Conservation (phyloP, 2,329 filamentous ascomycete genomes). For the Diplodia seriata region DNA sequence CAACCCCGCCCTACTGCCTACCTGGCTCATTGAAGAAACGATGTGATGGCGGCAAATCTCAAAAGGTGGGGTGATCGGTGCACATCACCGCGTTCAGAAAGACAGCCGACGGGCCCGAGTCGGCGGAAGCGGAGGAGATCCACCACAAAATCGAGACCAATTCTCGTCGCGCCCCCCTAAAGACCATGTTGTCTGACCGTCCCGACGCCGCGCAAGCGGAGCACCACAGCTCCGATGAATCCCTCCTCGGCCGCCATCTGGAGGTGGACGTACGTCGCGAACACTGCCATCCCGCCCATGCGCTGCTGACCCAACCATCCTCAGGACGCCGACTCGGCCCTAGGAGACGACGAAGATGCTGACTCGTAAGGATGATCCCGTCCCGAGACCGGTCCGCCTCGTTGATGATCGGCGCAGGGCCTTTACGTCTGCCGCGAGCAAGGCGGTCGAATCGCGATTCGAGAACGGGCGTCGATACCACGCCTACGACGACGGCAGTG, state of each 20-base stretch:
- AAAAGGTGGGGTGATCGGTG: neutral
- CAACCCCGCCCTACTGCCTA: too few species aligned
- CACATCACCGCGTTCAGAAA: neutral
- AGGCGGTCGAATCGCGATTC: too few species aligned
- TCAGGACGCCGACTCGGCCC: too few species aligned
- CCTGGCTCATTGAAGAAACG: too few species aligned
- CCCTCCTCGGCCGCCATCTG: slow-evolving; percentile 17
- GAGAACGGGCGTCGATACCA: slow-evolving; percentile 6
- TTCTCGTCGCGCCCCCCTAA: neutral
- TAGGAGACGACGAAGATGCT: too few species aligned
- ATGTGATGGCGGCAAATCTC: neutral
- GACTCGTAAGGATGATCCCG: too few species aligned
- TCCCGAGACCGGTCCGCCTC: too few species aligned
- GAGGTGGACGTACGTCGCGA: slow-evolving; percentile 4
- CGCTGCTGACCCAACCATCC: neutral
- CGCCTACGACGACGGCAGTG: neutral
- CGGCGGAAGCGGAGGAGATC: neutral
- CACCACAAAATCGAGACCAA: neutral
- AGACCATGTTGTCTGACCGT: neutral
- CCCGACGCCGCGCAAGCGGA: neutral
- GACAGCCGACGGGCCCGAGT: neutral
- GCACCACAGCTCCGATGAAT: neutral
- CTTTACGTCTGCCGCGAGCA: too few species aligned
- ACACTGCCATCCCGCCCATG: too few species aligned
- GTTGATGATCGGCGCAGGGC: too few species aligned